Evolutionary conservation across 2,329 filamentous ascomycete species (phyloP).

Genomic region (Exserohilum rostratum): DNA sequence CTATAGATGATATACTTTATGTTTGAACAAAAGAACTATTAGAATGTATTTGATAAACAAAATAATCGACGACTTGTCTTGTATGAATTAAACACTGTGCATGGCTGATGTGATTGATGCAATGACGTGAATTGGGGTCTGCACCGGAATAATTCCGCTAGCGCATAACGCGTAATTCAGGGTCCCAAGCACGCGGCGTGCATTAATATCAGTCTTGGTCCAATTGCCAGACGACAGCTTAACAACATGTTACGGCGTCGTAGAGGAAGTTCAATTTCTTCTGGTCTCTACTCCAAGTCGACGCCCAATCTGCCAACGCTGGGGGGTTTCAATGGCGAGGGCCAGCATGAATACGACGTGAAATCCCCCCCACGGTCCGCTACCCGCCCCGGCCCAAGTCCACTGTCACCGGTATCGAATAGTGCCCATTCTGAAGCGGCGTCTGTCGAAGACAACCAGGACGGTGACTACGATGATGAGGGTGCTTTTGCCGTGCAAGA

Average conservation of each 20-base stretch:
- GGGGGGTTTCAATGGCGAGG: constrained; percentile 35
- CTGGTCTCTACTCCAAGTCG: constrained; percentile 54
- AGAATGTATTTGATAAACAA: too few species aligned
- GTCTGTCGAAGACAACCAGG: constrained; percentile 32
- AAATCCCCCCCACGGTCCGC: constrained; percentile 16
- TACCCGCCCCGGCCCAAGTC: constrained; percentile 16
- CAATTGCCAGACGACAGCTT: constrained; percentile 5
- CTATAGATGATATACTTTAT: constrained; percentile 37
- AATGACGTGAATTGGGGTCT: not conserved
- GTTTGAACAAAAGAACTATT: too few species aligned
- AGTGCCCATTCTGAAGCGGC: constrained; percentile 46
- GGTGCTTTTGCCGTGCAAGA: constrained; percentile 26
- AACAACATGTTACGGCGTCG: constrained; percentile 46
- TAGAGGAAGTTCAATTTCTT: constrained; percentile 48
- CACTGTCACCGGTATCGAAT: constrained; percentile 27
- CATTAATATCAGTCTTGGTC: constrained; percentile 17
- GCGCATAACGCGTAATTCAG: constrained; percentile 11
- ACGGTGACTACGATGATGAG: constrained; percentile 20
- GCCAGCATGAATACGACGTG: constrained; percentile 1
- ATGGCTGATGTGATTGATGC: not conserved
- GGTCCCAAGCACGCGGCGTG: constrained; percentile 26
- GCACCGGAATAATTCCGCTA: constrained; percentile 8
- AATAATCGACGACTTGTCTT: too few species aligned
- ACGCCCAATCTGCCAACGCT: constrained; percentile 55
- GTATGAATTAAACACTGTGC: too few species aligned